Base-by-base conservation (phyloP, 495 filamentous ascomycete genomes). In the Xylaria bambusicola region DNA sequence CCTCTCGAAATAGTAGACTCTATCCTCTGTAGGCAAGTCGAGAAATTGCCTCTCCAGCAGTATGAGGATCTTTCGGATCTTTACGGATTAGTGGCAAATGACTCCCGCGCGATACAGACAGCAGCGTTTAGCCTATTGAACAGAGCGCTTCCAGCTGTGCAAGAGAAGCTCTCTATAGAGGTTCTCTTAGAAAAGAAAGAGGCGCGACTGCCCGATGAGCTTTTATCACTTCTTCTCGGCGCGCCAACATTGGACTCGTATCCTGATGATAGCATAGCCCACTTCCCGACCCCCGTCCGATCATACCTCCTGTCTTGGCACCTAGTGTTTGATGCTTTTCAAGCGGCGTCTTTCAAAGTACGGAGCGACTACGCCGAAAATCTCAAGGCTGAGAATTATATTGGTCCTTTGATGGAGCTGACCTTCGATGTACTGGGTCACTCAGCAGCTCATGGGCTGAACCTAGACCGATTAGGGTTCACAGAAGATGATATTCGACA, bases 251-350 rank as follows among this genome's bases (percentile, higher is more conserved):
- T 81, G 13, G 73, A 77, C 18, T 62, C 63, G 18, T 80, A 78
- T 46, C 60, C 74, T 1, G 78, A 78, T 12, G 78, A 80, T 31
- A 59, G 71, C 0, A 69, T 80, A n/a, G 75, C 54, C 54, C 69
- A 58, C 72, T 95, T 73, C 75, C 86, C 67, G 53, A 75, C 60
- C 51, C 81, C 63, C 1, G 64, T 86, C 41, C 80, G 89, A 47
- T 85, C 86, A 5, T 99, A 97, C 68, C 80, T 98, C n/a, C 75
- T 96, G 26, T 89, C 92, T 40, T 98, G 94, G 94, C 84, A 91
- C 56, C 75, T 98, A 13, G 83, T 96, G 2, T 97, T 96, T 67
- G 92, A 94, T 64, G 88, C 92, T 58, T 94, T 94, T 68, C 76
- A 81, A 48, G 85, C 87, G 42, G 85, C 92, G 6, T 92, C 92